A percentile compares a stretch with the other conserved stretches of the same genome.
These are phyloP conservation scores for Cladosporium sp. DNA, from an alignment of 2,329 filamentous ascomycete species.

Conservation along the genomic window DNA sequence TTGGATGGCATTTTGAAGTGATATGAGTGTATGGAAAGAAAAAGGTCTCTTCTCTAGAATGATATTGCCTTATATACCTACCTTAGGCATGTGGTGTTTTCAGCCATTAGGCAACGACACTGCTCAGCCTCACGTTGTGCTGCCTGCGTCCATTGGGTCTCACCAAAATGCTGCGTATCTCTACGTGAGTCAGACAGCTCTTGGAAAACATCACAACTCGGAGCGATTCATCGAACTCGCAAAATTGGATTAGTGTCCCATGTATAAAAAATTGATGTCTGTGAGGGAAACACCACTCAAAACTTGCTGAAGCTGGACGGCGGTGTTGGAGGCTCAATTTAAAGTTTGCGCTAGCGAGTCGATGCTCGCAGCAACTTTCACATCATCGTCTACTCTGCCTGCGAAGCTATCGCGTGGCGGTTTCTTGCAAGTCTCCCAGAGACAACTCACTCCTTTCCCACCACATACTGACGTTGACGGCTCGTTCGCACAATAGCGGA, in stretches of 20 bases:
- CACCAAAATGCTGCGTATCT: no score
- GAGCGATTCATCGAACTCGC: no score
- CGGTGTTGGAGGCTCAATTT: background rate
- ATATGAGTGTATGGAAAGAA: background rate
- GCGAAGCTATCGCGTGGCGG: constrained; percentile 11
- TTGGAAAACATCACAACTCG: no score
- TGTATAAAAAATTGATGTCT: no score
- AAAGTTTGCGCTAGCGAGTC: background rate
- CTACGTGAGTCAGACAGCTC: no score
- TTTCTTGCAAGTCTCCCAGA: constrained; percentile 6
- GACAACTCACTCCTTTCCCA: background rate
- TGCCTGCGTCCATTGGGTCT: no score
- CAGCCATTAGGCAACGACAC: background rate
- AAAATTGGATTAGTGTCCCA: no score
- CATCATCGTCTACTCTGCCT: constrained; percentile 1
- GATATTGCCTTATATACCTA: no score
- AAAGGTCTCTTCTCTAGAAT: no score
- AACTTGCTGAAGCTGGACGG: no score
- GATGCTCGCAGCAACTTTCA: background rate
- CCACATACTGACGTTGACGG: constrained; percentile 11
- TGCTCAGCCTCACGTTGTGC: constrained; percentile 1
- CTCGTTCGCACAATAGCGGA: constrained; percentile 7
- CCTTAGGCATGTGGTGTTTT: background rate
- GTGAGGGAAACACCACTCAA: no score
- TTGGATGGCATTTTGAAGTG: background rate